Evolutionary conservation across 176 grass and related monocot species (phyloP), one percentile per base, ranked within the genome.

Genomic region (Guadua angustifolia): DNA sequence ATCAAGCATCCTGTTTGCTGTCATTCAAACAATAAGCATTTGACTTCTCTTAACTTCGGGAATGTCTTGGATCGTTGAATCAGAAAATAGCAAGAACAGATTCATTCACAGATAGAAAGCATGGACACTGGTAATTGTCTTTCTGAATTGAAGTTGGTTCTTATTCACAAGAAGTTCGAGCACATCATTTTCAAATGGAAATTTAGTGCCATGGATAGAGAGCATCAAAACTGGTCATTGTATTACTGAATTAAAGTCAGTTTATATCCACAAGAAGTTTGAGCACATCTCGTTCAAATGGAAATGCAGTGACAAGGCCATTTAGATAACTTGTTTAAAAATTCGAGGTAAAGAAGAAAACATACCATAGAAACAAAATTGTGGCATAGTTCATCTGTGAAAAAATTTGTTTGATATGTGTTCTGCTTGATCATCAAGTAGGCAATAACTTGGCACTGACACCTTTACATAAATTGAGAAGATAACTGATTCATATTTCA

Each of bases 11-110:
- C 46, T 64, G 15, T 71, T 72, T 57, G 66, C 66, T 59, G 5
- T 63, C 46, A 44, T 88, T 18, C 10, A 83, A 19, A 71, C 2
- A 32, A 83, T 70, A 87, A 82, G 5, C 68, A 64, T 63, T 56
- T 51, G 45, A 67, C 50, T 58, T 66, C 35, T 43, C 18, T 51
- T 63, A 47, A 58, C 39, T 61, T 57, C 53, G 15, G 18, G 57
- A 24, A 66, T 35, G 1, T 13, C 47, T 77, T 19, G 6, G n/a
- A 36, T 22, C 39, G 3, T 69, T 77, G 6, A 33, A 18, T 68
- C 36, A 16, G 13, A 9, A 12, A 78, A 64, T 2, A 53, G 24
- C 11, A 73, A 62, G 10, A 74, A 79, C 10, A 24, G 7, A 72
- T 83, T 77, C 79, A 72, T 83, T 77, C 79, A 43, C 14, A 35